phyloP scores from a whole-genome alignment of 352 stramenopile genomes.

The Pythium phragmitis region DNA sequence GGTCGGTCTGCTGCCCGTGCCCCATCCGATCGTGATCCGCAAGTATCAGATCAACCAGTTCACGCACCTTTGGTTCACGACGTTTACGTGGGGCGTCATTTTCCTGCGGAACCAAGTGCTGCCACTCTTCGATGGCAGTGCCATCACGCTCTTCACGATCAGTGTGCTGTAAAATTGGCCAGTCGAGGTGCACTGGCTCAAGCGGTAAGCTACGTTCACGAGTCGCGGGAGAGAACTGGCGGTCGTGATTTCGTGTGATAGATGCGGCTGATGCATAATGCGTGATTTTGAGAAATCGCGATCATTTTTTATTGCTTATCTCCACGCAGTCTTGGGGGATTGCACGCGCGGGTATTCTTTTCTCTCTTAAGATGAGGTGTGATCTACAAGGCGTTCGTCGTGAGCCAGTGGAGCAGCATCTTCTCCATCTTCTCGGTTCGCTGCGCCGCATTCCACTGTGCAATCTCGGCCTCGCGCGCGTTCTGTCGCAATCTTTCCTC shows the following conservation, averaged over 20 bases:
- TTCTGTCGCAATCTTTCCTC: slow-evolving; percentile 63
- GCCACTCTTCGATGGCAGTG: slow-evolving; percentile 96
- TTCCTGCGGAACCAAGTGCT: slow-evolving; percentile 97
- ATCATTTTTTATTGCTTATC: slow-evolving; percentile 2
- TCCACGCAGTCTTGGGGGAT: not conserved
- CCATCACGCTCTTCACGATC: slow-evolving; percentile 96
- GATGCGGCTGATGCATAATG: slow-evolving; percentile 18
- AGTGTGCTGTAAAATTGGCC: slow-evolving; percentile 53
- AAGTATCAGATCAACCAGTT: slow-evolving; percentile 99
- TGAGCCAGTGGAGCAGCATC: slow-evolving; percentile 69
- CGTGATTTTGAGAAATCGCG: slow-evolving; percentile 4
- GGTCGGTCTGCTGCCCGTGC: slow-evolving; percentile 97
- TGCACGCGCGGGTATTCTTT: slow-evolving; percentile 12
- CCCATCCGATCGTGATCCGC: slow-evolving; percentile 98
- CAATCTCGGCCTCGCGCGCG: slow-evolving; percentile 51
- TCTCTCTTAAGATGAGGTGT: not conserved
- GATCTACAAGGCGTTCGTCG: slow-evolving; percentile 39
- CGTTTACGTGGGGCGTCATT: slow-evolving; percentile 98
- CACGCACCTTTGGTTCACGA: slow-evolving; percentile 98
- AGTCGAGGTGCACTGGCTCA: not conserved
- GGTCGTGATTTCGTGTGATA: slow-evolving; percentile 6
- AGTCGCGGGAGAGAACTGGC: not conserved
- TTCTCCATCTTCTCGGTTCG: slow-evolving; percentile 73
- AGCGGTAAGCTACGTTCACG: slow-evolving; percentile 8
- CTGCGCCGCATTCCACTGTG: slow-evolving; percentile 49